phyloP scores from a whole-genome alignment of 768 basidiomycete species.

The Lactarius tabidus region DNA sequence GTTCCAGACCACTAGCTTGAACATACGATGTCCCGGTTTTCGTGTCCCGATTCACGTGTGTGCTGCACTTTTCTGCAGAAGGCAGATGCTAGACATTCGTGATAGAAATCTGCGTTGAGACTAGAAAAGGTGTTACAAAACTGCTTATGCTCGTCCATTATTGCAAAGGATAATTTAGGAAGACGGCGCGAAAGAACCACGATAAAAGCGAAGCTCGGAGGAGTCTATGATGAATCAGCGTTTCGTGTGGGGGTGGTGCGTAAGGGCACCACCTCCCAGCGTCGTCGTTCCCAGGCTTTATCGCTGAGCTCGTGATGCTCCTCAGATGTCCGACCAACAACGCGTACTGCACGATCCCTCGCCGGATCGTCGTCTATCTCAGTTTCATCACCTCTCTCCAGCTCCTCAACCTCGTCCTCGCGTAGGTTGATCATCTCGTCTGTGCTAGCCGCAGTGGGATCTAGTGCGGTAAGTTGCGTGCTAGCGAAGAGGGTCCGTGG shows the following conservation, averaged over 20 bases:
- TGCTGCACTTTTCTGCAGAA: no score
- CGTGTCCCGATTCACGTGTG: no score
- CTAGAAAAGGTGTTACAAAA: no score
- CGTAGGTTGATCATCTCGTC: conserved; percentile 45
- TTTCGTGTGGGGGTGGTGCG: conserved; percentile 29
- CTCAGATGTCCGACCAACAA: conserved; percentile 48
- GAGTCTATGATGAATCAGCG: not conserved
- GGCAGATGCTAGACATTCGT: no score
- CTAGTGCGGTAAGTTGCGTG: not conserved
- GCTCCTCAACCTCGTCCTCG: conserved; percentile 76
- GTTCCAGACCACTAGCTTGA: not conserved
- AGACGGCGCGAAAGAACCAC: not conserved
- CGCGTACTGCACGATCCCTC: conserved; percentile 49
- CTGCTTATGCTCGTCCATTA: not conserved
- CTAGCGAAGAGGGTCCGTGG: conserved; percentile 51
- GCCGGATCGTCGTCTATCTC: conserved; percentile 75
- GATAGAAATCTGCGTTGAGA: no score
- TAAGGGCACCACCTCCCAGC: conserved; percentile 48
- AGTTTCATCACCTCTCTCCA: conserved; percentile 71
- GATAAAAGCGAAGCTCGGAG: not conserved
- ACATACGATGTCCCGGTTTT: no score
- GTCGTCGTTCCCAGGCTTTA: conserved; percentile 40
- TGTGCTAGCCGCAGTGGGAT: conserved; percentile 25
- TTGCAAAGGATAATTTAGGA: not conserved
- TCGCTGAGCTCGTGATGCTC: conserved; percentile 32